A percentile compares a stretch with the other conserved stretches of the same genome.
These are phyloP conservation scores for Krasilnikovozyma curviuscula DNA, from an alignment of 768 basidiomycete genomes.

Conservation along the genomic window DNA sequence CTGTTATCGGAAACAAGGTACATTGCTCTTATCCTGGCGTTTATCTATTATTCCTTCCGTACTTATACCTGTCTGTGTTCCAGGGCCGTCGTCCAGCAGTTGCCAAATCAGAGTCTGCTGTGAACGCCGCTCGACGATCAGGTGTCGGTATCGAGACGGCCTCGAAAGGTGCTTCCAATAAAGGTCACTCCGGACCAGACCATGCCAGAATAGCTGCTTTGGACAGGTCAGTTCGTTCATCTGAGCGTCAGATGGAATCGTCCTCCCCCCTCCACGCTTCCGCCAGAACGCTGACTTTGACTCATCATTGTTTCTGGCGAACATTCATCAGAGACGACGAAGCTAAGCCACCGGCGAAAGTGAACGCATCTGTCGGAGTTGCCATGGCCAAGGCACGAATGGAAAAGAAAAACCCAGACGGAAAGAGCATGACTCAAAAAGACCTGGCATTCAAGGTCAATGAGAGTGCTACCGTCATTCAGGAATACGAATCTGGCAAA, in stretches of 20 bases:
- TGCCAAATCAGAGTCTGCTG: conserved; percentile 41
- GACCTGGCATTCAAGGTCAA: conserved; percentile 83
- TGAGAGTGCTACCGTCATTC: conserved; percentile 44
- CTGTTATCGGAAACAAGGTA: too few species aligned
- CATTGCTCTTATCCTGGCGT: too few species aligned
- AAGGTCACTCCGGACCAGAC: conserved; percentile 68
- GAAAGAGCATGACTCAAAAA: conserved; percentile 54
- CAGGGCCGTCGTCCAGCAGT: conserved; percentile 46
- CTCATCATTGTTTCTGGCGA: too few species aligned
- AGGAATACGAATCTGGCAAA: conserved; percentile 13
- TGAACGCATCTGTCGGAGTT: conserved; percentile 33
- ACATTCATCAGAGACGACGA: conserved; percentile 94
- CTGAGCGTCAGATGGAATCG: too few species aligned
- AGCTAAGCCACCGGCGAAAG: conserved; percentile 73
- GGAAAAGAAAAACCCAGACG: conserved; percentile 38
- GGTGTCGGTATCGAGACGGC: conserved; percentile 75
- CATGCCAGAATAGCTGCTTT: conserved; percentile 85
- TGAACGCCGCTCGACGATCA: conserved; percentile 49
- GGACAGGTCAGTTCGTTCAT: too few species aligned
- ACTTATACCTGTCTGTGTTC: conserved; percentile 28
- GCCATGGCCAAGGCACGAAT: conserved; percentile 64
- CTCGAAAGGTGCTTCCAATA: conserved; percentile 46
- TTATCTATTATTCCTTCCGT: neutral
- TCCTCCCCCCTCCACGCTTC: too few species aligned
- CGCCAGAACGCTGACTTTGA: too few species aligned